Base-by-base conservation (phyloP, 2,329 filamentous ascomycete genomes). In the Lasiodiplodia hormozganensis region DNA sequence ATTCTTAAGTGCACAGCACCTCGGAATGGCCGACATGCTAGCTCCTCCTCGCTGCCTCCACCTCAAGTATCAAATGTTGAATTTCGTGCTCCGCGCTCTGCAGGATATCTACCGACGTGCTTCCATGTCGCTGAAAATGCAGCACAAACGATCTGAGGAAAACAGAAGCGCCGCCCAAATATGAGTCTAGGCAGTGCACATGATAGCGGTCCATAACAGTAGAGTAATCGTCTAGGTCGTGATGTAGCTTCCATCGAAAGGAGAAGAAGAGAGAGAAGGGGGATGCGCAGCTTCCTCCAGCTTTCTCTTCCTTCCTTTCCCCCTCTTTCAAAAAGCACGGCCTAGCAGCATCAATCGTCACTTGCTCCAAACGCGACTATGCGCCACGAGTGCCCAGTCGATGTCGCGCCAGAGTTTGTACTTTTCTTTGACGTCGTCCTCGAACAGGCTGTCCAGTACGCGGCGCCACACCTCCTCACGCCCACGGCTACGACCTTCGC, bases 401-500 rank as follows among this genome's bases (percentile, higher is more conserved):
- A 67, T 67, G 34, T 67, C 65, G 28, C 65, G 53, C 65, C 65
- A 67, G n/a, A 67, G 65, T 16, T 49, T 57, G 43, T 58, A 67
- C 65, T 67, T 67, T 14, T 58, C 40, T 16, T 54, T 43, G 38
- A 60, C 28, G 4, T 58, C 40, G 28, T 54, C 53, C n/a, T 49
- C 53, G 25, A 67, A 67, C 28, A 67, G 25, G n/a, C 12, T 23
- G 25, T 67, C 65, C 36, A 67, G 65, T 5, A 31, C 65, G 6
- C 43, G 40, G 14, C 65, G 65, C 53, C 53, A 60, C 28, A 36
- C 65, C 28, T 67, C 56, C 21, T 67, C 65, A 21, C 65, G 40
- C 23, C 56, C 65, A 40, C 65, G 54, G 43, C 65, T 67, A n/a
- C 70, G 70, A 23, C 69, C 71, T 66, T 74, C 71, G 16, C 72